phyloP scores from a whole-genome alignment of 2,329 filamentous ascomycete species.

The Scedosporium aurantiacum region DNA sequence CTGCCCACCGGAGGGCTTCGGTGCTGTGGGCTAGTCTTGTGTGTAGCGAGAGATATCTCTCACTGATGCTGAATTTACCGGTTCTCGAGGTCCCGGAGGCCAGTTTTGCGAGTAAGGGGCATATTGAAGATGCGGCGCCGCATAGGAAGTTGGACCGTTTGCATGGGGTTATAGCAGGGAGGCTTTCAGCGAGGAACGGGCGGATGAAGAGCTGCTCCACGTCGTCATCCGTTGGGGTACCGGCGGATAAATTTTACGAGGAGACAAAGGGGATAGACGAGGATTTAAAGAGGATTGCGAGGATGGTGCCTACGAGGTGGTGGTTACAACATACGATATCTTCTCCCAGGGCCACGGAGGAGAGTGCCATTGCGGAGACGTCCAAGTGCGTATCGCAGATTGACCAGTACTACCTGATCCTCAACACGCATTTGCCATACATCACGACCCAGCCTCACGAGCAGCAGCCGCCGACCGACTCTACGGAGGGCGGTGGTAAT shows the following conservation, averaged over 20 bases:
- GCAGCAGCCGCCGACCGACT: slow-evolving; percentile 4
- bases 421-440: slow-evolving; percentile 28
- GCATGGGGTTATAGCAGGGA: slow-evolving; percentile 13
- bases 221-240: neutral
- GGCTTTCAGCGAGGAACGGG: slow-evolving; percentile 19
- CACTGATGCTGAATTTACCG: slow-evolving; percentile 28
- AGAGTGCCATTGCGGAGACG: slow-evolving; percentile 18
- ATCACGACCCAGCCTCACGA: slow-evolving; percentile 16
- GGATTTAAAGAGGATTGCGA: slow-evolving; percentile 19
- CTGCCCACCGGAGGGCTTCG: slow-evolving; percentile 9
- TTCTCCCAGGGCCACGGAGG: slow-evolving; percentile 9
- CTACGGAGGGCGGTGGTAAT: neutral
- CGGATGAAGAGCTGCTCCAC: neutral
- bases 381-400: slow-evolving; percentile 22
- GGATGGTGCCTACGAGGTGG: slow-evolving; percentile 22
- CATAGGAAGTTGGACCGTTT: neutral
- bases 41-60: slow-evolving; percentile 24
- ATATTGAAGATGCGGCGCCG: slow-evolving; percentile 14
- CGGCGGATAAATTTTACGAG: slow-evolving; percentile 9
- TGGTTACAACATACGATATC: slow-evolving; percentile 21
- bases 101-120: slow-evolving; percentile 11
- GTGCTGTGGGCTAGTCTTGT: slow-evolving; percentile 27
- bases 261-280: slow-evolving; percentile 21
- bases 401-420: slow-evolving; percentile 25
- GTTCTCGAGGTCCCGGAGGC: slow-evolving; percentile 15